Evolutionary conservation across 305 asterid species (phyloP).

Genomic region (Fraxinus ornus): DNA sequence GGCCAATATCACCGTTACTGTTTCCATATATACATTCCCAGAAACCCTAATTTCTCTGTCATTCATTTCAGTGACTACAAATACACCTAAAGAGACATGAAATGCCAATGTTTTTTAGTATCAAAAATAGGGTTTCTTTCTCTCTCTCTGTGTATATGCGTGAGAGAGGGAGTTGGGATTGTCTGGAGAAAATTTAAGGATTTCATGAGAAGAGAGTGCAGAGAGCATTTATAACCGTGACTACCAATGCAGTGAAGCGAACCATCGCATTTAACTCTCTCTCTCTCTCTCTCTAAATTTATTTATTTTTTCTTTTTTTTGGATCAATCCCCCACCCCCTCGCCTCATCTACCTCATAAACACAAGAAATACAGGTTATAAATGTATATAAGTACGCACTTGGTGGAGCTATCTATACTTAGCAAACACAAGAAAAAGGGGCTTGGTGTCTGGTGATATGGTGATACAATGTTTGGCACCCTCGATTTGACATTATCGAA

Average conservation of each 20-base stretch:
- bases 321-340: neutral
- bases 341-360: neutral
- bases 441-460: too few relatives aligned
- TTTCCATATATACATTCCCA: conserved; percentile 22
- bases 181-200: conserved; percentile 33
- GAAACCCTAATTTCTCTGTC: neutral
- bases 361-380: neutral
- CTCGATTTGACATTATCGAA: neutral
- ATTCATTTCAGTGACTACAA: neutral
- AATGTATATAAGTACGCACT: neutral
- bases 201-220: neutral
- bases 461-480: neutral
- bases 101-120: neutral
- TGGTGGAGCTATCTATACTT: neutral
- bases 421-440: too few relatives aligned
- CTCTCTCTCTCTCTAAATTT: too few relatives aligned
- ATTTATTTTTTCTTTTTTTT: too few relatives aligned
- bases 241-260: conserved; percentile 36
- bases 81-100: neutral
- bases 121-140: neutral
- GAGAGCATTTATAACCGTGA: conserved; percentile 36
- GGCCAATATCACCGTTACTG: conserved; percentile 47
- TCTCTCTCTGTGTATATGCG: neutral
- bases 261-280: conserved; percentile 37
- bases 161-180: conserved; percentile 25